A percentile compares a stretch with the other conserved stretches of the same genome.
These are phyloP conservation scores for Claviceps africana DNA, from an alignment of 2,329 filamentous ascomycete genomes.

Conservation along the genomic window DNA sequence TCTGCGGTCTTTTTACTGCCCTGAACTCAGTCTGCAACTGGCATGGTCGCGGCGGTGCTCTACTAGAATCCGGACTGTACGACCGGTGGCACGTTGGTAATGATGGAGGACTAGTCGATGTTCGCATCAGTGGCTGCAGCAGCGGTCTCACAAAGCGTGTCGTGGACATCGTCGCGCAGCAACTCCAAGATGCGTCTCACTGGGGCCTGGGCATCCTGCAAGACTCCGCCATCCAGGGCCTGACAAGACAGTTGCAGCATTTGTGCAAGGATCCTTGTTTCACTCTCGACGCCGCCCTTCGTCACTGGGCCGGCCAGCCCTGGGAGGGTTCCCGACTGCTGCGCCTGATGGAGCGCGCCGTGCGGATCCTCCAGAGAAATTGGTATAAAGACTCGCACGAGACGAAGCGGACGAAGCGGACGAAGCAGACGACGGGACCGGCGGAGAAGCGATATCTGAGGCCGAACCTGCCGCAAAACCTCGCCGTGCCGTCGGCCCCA, in stretches of 20 bases:
- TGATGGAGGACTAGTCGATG: constrained; percentile 68
- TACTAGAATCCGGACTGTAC: constrained; percentile 55
- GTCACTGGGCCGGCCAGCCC: constrained; percentile 54
- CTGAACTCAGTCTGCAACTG: constrained; percentile 95
- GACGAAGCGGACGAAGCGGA: too few species aligned
- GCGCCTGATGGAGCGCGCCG: constrained; percentile 70
- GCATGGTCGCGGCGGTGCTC: constrained; percentile 75
- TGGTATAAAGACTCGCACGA: constrained; percentile 81
- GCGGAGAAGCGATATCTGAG: constrained; percentile 48
- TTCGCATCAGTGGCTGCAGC: constrained; percentile 40
- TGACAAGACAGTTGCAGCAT: constrained; percentile 32
- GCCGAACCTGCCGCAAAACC: constrained; percentile 55
- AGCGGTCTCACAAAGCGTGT: constrained; percentile 84
- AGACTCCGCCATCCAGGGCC: constrained; percentile 33
- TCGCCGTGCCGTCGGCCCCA: constrained; percentile 74
- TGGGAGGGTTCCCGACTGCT: constrained; percentile 85
- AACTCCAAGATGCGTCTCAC: constrained; percentile 68
- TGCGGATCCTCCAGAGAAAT: constrained; percentile 61
- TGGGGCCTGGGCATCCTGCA: constrained; percentile 70
- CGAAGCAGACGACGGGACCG: constrained; percentile 38
- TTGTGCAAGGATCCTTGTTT: constrained; percentile 23
- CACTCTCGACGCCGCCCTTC: constrained; percentile 27
- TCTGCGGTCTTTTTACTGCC: constrained; percentile 88
- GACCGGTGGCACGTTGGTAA: constrained; percentile 93
- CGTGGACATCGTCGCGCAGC: constrained; percentile 77